Evolutionary conservation across 495 filamentous ascomycete genomes (phyloP).

Genomic region (Astrocystis sublimbata): DNA sequence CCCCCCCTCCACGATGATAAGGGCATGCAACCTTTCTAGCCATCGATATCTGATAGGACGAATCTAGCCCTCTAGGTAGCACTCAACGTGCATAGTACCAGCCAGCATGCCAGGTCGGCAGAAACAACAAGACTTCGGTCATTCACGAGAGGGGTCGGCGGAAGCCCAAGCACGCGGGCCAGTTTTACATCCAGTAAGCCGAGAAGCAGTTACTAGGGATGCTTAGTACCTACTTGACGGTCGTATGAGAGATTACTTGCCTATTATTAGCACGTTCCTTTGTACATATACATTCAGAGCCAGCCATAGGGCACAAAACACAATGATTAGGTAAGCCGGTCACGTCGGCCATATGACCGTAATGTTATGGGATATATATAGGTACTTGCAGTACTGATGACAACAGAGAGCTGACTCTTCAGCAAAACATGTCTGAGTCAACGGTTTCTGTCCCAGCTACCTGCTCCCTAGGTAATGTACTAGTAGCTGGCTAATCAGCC

Average conservation of each 20-base stretch:
- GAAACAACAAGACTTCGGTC: not conserved
- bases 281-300: not conserved
- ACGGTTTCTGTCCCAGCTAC: no score
- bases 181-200: slow-evolving; percentile 16
- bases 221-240: not conserved
- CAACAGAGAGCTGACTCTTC: slow-evolving; percentile 12
- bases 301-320: no score
- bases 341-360: no score
- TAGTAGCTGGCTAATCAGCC: no score
- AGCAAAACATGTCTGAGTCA: not conserved
- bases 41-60: not conserved
- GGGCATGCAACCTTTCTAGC: slow-evolving; percentile 11
- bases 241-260: slow-evolving; percentile 6
- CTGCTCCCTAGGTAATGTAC: no score
- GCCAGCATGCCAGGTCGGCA: no score
- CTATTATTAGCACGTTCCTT: slow-evolving; percentile 2
- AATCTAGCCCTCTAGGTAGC: slow-evolving; percentile 1
- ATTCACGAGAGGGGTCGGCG: slow-evolving; percentile 7
- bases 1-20: slow-evolving; percentile 6
- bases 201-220: not conserved
- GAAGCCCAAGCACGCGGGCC: not conserved
- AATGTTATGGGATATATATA: no score
- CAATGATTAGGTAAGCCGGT: no score
- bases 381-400: not conserved
- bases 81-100: no score